These are phyloP conservation scores for Polymyxa betae DNA, from an alignment of 208 protist species.

Conservation along the genomic window DNA sequence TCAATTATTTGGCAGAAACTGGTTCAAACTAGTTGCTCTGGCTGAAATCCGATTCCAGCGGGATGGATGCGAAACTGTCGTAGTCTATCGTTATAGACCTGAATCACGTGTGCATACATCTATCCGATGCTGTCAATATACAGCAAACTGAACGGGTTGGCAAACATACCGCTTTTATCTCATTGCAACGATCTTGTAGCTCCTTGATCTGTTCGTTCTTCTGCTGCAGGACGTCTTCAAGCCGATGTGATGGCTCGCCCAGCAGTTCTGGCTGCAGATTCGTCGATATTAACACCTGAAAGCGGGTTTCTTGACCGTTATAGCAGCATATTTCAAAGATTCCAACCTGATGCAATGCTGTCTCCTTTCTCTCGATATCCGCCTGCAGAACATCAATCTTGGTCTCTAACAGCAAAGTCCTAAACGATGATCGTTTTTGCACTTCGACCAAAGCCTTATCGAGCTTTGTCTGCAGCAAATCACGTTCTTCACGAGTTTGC, in stretches of 20 bases:
- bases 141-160: not conserved
- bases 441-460: conserved; percentile 9
- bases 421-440: conserved; percentile 39
- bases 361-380: conserved; percentile 46
- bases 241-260: conserved; percentile 9
- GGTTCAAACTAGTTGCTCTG: not conserved
- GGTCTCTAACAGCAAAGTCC: not conserved
- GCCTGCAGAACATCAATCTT: conserved; percentile 13
- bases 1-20: too few species aligned
- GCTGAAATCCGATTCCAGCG: conserved; percentile 32
- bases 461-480: not conserved
- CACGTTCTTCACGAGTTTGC: conserved; percentile 22
- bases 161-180: not conserved
- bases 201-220: conserved; percentile 50
- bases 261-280: conserved; percentile 47
- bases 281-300: conserved; percentile 35
- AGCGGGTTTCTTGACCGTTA: not conserved
- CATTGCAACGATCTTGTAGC: not conserved
- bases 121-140: not conserved
- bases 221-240: conserved; percentile 42
- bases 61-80: conserved; percentile 33
- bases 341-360: conserved; percentile 41
- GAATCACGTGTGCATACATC: conserved; percentile 19
- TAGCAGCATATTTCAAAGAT: not conserved
- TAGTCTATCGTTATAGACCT: conserved; percentile 4